phyloP scores from a whole-genome alignment of 345 rosid genomes.

The Eucalyptus dawsonii region DNA sequence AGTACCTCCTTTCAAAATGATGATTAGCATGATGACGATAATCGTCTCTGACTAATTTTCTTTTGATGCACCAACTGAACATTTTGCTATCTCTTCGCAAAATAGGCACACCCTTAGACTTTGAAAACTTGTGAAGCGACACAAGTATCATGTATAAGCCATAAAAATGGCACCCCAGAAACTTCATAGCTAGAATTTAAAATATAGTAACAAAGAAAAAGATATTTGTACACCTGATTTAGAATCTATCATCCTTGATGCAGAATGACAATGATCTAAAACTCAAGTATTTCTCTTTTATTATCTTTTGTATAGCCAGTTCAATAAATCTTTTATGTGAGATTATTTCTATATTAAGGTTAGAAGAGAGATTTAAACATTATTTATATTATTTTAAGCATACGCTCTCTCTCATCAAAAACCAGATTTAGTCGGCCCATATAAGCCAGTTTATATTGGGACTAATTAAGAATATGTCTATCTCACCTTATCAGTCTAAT shows the following conservation, averaged over 20 bases:
- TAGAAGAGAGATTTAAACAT: fast-evolving
- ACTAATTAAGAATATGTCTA: too few relatives aligned
- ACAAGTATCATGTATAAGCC: background rate
- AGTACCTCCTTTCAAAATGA: background rate
- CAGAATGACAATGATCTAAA: fast-evolving
- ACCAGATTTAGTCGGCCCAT: fast-evolving
- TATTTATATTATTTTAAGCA: too few relatives aligned
- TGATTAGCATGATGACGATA: background rate
- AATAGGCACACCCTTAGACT: background rate
- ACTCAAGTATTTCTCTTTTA: too few relatives aligned
- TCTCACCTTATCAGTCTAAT: background rate
- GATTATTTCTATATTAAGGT: fast-evolving
- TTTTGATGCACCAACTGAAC: background rate
- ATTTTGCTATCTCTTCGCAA: background rate
- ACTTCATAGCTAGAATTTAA: too few relatives aligned
- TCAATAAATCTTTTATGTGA: background rate
- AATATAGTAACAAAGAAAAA: too few relatives aligned
- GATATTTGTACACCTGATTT: background rate
- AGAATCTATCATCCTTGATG: too few relatives aligned
- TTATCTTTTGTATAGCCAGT: too few relatives aligned
- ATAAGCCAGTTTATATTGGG: fast-evolving
- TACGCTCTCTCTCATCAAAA: background rate
- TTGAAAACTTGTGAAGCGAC: background rate
- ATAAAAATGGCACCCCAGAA: background rate
- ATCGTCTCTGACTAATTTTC: background rate